phyloP scores from a whole-genome alignment of 108 stramenopile genomes.

The Craspedostauros australis region DNA sequence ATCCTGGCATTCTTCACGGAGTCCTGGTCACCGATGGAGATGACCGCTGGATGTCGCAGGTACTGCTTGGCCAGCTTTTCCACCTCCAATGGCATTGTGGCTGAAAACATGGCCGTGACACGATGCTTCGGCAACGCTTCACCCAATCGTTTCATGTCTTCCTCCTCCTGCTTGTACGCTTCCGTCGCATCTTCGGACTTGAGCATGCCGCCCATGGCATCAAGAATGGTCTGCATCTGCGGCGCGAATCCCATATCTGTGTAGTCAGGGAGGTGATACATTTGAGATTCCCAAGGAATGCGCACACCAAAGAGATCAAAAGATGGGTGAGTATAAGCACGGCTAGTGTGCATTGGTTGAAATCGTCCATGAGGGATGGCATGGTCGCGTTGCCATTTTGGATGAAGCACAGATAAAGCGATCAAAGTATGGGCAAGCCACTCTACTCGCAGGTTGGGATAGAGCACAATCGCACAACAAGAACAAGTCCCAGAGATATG shows the following conservation, averaged over 20 bases:
- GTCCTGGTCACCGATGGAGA: conserved; percentile 90
- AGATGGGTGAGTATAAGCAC: no score
- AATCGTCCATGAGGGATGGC: no score
- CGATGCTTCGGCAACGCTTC: conserved; percentile 64
- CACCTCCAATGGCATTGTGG: conserved; percentile 95
- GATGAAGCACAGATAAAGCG: no score
- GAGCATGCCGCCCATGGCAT: conserved; percentile 85
- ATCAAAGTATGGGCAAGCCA: no score
- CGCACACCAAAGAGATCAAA: no score
- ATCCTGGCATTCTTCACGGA: conserved; percentile 92
- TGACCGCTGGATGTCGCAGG: conserved; percentile 87
- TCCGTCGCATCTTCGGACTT: conserved; percentile 78
- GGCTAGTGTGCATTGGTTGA: no score
- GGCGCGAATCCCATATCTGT: conserved; percentile 95
- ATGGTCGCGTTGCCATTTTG: no score
- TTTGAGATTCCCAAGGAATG: no score
- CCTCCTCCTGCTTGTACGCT: conserved; percentile 75
- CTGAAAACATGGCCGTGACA: conserved; percentile 95
- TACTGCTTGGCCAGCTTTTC: conserved; percentile 88
- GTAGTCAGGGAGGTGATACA: conserved; percentile 88
- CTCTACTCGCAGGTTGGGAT: no score
- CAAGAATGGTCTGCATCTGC: conserved; percentile 87
- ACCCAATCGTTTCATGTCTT: conserved; percentile 36
- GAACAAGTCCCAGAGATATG: no score
- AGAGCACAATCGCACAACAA: no score